These are phyloP conservation scores for Spencermartinsiella europaea DNA, from an alignment of 805 yeast species.

Conservation along the genomic window DNA sequence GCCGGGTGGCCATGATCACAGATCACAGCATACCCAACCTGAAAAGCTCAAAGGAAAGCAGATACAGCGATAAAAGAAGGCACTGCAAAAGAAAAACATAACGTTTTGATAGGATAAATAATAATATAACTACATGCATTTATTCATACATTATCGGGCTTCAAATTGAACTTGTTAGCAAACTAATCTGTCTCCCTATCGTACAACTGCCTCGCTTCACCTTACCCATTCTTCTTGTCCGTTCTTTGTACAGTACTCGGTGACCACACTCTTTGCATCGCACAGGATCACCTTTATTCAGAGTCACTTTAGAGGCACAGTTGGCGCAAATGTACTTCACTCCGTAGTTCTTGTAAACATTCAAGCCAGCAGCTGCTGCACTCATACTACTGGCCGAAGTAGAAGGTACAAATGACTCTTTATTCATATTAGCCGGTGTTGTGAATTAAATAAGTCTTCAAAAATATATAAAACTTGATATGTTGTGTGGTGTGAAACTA, in stretches of 20 bases:
- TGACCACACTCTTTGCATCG: constrained; percentile 99
- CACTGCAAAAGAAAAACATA: not conserved
- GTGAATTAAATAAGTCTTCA: too few relatives aligned
- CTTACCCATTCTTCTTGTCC: constrained; percentile 91
- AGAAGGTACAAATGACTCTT: constrained; percentile 36
- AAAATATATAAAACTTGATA: too few relatives aligned
- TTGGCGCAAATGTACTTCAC: constrained; percentile 94
- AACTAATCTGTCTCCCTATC: not conserved
- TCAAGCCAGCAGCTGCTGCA: constrained; percentile 80
- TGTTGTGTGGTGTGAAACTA: too few relatives aligned
- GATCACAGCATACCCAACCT: too few relatives aligned
- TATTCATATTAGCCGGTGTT: constrained; percentile 19
- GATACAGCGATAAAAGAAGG: not conserved
- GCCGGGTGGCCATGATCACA: not conserved
- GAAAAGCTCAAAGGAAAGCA: not conserved
- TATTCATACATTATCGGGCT: constrained; percentile 45
- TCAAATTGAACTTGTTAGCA: constrained; percentile 54
- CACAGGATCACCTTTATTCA: constrained; percentile 91
- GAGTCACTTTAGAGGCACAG: constrained; percentile 84
- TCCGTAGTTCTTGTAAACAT: constrained; percentile 67
- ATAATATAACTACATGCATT: not conserved
- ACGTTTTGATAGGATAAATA: too few relatives aligned
- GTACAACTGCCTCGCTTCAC: constrained; percentile 29
- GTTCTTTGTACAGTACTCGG: constrained; percentile 92
- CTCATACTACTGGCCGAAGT: constrained; percentile 27